These are phyloP conservation scores for Termitomyces sp. DNA, from an alignment of 768 basidiomycete genomes.

Conservation along the genomic window DNA sequence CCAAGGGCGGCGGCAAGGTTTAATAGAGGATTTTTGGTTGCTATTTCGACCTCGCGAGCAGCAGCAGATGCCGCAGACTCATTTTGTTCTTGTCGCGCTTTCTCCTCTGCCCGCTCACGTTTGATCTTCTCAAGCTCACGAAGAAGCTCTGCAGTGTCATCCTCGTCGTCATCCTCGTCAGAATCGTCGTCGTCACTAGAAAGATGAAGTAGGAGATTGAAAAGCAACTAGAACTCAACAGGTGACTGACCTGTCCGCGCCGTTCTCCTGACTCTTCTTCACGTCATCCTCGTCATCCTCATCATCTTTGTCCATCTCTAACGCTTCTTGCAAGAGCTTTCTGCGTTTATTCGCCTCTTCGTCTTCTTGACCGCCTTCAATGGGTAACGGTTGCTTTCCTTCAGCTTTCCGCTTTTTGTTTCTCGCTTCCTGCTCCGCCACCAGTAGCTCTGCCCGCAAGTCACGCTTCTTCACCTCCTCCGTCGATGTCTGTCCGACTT, in stretches of 20 bases:
- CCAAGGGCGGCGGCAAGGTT: slow-evolving; percentile 91
- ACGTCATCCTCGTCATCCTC: slow-evolving; percentile 64
- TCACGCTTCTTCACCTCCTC: slow-evolving; percentile 77
- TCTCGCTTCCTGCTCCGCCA: slow-evolving; percentile 82
- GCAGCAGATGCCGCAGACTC: slow-evolving; percentile 57
- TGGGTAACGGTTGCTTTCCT: slow-evolving; percentile 53
- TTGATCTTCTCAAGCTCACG: slow-evolving; percentile 99
- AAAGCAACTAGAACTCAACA: neutral
- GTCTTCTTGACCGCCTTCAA: slow-evolving; percentile 37
- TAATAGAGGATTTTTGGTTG: slow-evolving; percentile 81
- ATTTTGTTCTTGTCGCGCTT: slow-evolving; percentile 76
- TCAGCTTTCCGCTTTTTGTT: slow-evolving; percentile 93
- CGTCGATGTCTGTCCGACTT: slow-evolving; percentile 85
- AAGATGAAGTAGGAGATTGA: neutral
- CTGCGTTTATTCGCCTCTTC: slow-evolving; percentile 79
- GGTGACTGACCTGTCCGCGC: slow-evolving; percentile 35
- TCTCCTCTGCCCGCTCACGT: slow-evolving; percentile 92
- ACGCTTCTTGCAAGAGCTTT: slow-evolving; percentile 81
- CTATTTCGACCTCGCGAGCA: slow-evolving; percentile 77
- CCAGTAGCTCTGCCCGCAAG: slow-evolving; percentile 76
- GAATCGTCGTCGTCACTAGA: slow-evolving; percentile 51
- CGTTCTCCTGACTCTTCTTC: slow-evolving; percentile 28
- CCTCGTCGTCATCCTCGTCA: slow-evolving; percentile 63
- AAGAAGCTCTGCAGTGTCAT: slow-evolving; percentile 90
- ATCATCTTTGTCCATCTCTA: slow-evolving; percentile 89